Evolutionary conservation across 2,329 filamentous ascomycete genomes (phyloP), one percentile per base, ranked within the genome.

Genomic region (Alternaria brassicae): DNA sequence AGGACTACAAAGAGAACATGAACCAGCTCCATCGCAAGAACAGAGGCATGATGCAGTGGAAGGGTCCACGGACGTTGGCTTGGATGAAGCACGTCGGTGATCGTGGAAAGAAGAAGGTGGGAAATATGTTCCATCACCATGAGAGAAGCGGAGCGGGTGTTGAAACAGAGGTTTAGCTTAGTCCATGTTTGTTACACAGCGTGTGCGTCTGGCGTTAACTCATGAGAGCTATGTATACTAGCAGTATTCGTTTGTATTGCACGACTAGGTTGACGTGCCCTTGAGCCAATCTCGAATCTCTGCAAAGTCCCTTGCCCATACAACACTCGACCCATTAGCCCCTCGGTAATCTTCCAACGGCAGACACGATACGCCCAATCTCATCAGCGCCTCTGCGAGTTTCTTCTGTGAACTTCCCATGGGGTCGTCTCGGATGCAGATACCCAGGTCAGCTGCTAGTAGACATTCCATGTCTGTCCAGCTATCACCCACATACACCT

Each of bases 1-100:
- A 82, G 56, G 88, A 90, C 60, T 90, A 77, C 54, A 76, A 75
- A 39, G 56, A 65, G 8, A 64, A 71, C 27, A 53, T 61, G 15
- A 73, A 74, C 48, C 63, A 73, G 45, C 48, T 77, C 34, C 73
- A 76, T 56, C 48, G 73, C 2, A 88, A 85, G 71, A 88, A 92
- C 69, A 79, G 88, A 21, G 90, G 90, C 0, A 72, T 90, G 39
- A 92, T 92, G 90, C 90, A 92, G 77, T 92, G 89, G 87, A 85
- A 84, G 81, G 74, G 84, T 69, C 84, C 82, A 19, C 81, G 81
- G 72, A 86, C 77, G 53, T 77, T 80, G 58, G 85, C 88, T 68
- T 85, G 84, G 75, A 81, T 89, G 58, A 85, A 86, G 69, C 84
- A 87, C 37, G 86, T 86, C 55, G 82, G 86, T 1, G 81, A 83